These are phyloP conservation scores for Athelia sp. DNA, from an alignment of 1,284 basidiomycete genomes.

Conservation along the genomic window DNA sequence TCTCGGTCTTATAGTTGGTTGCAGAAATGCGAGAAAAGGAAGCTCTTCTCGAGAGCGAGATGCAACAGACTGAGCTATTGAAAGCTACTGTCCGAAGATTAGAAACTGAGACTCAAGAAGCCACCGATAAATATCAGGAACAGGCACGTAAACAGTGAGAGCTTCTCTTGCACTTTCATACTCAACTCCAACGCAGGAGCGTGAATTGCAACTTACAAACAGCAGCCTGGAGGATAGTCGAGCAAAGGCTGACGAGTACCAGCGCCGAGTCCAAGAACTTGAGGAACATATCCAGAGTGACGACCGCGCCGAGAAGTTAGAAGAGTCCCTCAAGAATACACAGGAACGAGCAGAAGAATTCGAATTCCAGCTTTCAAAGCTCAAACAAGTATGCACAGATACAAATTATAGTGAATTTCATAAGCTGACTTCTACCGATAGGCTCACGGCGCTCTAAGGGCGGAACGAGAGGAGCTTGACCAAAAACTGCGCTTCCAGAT, in stretches of 20 bases:
- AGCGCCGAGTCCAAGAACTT: conserved; percentile 59
- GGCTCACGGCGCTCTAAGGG: conserved; percentile 52
- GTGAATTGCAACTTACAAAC: conserved; percentile 59
- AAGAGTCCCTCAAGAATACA: conserved; percentile 66
- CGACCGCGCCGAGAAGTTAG: conserved; percentile 69
- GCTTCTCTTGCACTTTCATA: conserved; percentile 5
- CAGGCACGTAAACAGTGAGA: not conserved
- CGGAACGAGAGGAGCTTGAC: conserved; percentile 54
- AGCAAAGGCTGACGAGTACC: conserved; percentile 46
- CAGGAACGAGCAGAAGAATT: conserved; percentile 77
- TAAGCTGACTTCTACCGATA: conserved; percentile 23
- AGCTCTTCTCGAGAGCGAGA: not conserved
- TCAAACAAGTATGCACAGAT: conserved; percentile 56
- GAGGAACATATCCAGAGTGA: conserved; percentile 79
- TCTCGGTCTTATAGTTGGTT: conserved; percentile 4
- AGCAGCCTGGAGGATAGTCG: conserved; percentile 49
- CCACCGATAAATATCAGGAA: not conserved
- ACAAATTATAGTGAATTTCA: not conserved
- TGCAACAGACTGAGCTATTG: not conserved
- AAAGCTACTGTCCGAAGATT: not conserved
- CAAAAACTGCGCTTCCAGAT: conserved; percentile 34
- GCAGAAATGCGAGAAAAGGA: not conserved
- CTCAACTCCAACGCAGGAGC: conserved; percentile 45
- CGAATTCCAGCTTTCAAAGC: conserved; percentile 71
- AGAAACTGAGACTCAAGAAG: not conserved